Evolutionary conservation across 1,284 basidiomycete species (phyloP).

Genomic region (Fistulinella cinereoalba): DNA sequence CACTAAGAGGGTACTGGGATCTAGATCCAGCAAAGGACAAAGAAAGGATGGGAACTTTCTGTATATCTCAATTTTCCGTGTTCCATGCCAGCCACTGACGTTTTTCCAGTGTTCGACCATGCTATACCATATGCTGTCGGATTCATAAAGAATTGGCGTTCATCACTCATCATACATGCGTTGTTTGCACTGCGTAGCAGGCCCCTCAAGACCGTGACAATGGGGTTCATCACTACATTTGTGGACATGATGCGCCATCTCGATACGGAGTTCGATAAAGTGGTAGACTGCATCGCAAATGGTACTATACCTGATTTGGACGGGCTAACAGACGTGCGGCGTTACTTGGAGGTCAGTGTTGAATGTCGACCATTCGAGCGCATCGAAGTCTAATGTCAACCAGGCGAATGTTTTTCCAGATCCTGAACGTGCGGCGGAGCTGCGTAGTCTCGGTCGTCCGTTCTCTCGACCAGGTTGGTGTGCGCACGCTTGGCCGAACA

Average conservation of each 20-base stretch:
- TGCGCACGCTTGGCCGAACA: constrained; percentile 11
- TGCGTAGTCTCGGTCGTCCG: constrained; percentile 18
- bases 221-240: constrained; percentile 10
- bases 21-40: constrained; percentile 10
- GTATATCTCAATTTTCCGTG: constrained; percentile 6
- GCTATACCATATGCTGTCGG: constrained; percentile 16
- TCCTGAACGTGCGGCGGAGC: constrained; percentile 19
- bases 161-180: constrained; percentile 25
- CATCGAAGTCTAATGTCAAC: neutral
- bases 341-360: constrained; percentile 11
- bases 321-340: constrained; percentile 8
- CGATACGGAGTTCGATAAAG: constrained; percentile 16
- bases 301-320: constrained; percentile 13
- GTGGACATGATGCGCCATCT: constrained; percentile 18
- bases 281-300: constrained; percentile 14
- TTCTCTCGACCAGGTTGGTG: constrained; percentile 18
- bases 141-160: constrained; percentile 16
- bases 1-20: neutral
- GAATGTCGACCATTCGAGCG: neutral
- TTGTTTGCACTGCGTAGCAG: constrained; percentile 16
- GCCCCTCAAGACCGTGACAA: constrained; percentile 7
- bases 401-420: constrained; percentile 15
- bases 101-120: constrained; percentile 10
- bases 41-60: constrained; percentile 14
- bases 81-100: constrained; percentile 1